Evolutionary conservation across 768 basidiomycete genomes (phyloP), one percentile per base, ranked within the genome.

Genomic region (Trichaptum fuscoviolaceum): DNA sequence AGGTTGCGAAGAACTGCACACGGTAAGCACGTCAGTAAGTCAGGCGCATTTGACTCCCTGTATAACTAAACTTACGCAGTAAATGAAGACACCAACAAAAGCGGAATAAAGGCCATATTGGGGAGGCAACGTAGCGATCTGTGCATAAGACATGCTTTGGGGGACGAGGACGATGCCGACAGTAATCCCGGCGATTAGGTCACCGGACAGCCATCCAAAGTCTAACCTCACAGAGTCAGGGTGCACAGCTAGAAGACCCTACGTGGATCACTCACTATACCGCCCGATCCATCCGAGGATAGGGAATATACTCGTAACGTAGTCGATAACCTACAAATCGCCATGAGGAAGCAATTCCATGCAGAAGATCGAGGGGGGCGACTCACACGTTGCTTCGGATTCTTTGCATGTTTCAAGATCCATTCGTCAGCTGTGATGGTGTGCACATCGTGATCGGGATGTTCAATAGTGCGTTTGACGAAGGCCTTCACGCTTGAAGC

Each of bases 161-260:
- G 96, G 96, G 7, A 99, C 95, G 61, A 98, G 81, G 12, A 99
- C 96, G 72, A 97, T 89, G 27, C 96, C 96, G 69, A 99, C 94
- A 0, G 96, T 98, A 57, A 99, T 75, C 65, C 91, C 95, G 67
- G 95, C 94, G 71, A 97, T 87, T 23, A 96, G 71, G 77, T 98
- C 95, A 26, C 95, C 93, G 24, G 85, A 82, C 12, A 93, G 75
- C 95, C 95, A 96, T 35, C 87, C 89, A 36, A 86, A 63, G 74
- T 92, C 90, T 92, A 64, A 24, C n/a, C 58, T 64, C 62, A 70
- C 63, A 4, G 17, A 10, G 30, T 58, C 30, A 35, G 30, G 18
- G 25, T 36, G 12, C 20, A 57, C 20, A 0, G 42, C 59, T 26
- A 64, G 26, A 61, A 7, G 27, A 63, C 15, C 52, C 4, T 2